Evolutionary conservation across 306 rosid genomes (phyloP).

Genomic region (Dalbergia oliveri): DNA sequence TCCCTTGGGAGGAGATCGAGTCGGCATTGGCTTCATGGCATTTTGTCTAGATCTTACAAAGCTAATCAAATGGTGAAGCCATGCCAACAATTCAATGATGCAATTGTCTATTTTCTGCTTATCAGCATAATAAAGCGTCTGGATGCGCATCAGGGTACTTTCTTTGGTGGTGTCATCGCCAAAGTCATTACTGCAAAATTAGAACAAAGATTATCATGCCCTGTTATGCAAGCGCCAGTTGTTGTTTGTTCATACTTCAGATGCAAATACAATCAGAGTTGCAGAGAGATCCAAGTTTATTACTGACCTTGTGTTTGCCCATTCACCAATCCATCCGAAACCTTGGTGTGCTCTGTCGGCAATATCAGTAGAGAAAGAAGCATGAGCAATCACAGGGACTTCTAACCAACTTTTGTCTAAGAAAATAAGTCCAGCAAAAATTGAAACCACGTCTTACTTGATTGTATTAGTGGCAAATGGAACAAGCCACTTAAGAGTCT

Average conservation of each 20-base stretch:
- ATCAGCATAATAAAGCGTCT: constrained; percentile 84
- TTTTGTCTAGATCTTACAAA: constrained; percentile 67
- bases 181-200: constrained; percentile 66
- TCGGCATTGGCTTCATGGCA: constrained; percentile 57
- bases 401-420: constrained; percentile 10
- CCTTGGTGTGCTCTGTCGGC: constrained; percentile 92
- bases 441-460: constrained; percentile 63
- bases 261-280: neutral
- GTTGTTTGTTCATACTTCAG: constrained; percentile 10
- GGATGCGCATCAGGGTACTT: constrained; percentile 69
- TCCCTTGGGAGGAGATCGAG: constrained; percentile 70
- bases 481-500: constrained; percentile 80
- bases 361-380: constrained; percentile 33
- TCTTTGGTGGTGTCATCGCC: constrained; percentile 58
- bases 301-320: constrained; percentile 91
- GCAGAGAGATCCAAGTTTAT: constrained; percentile 5
- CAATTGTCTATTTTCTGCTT: constrained; percentile 72
- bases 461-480: constrained; percentile 83
- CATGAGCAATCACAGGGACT: constrained; percentile 16
- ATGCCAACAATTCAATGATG: constrained; percentile 75
- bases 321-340: constrained; percentile 96
- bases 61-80: constrained; percentile 73
- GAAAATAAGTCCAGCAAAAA: neutral
- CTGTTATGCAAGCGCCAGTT: neutral
- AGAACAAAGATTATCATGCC: constrained; percentile 12